phyloP scores from a whole-genome alignment of 495 filamentous ascomycete species.

The Podospora sp. region DNA sequence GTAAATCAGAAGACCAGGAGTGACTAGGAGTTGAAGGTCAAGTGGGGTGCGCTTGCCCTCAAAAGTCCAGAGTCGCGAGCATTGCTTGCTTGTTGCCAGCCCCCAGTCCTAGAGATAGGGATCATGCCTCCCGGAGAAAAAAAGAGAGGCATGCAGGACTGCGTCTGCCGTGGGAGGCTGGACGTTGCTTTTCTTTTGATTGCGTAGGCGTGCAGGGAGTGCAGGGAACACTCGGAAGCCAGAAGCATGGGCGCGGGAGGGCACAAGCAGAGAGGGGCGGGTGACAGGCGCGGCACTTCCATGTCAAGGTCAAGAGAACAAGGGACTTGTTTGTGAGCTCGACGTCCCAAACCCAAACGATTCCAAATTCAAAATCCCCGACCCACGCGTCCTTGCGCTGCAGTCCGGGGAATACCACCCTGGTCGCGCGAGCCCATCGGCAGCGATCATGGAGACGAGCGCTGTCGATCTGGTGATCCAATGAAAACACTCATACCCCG shows the following conservation, averaged over 20 bases:
- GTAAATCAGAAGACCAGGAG: no score
- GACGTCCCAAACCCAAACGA: not conserved
- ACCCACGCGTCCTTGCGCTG: not conserved
- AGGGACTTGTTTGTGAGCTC: not conserved
- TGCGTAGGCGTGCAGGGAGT: not conserved
- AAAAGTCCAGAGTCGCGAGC: not conserved
- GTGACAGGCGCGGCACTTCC: not conserved
- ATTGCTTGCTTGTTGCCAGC: not conserved
- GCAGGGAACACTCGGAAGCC: not conserved
- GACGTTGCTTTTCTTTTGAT: not conserved
- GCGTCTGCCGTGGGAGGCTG: not conserved
- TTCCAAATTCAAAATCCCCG: not conserved
- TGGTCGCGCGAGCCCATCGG: not conserved
- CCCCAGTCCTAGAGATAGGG: not conserved
- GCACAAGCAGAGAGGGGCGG: not conserved
- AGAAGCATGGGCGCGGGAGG: not conserved
- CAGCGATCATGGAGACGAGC: not conserved
- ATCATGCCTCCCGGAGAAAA: not conserved
- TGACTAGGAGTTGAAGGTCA: not conserved
- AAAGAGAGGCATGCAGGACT: not conserved
- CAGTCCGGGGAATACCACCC: not conserved
- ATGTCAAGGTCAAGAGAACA: not conserved
- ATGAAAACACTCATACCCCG: not conserved
- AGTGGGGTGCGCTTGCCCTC: not conserved
- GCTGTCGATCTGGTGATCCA: not conserved